A percentile compares a stretch with the other conserved stretches of the same genome.
Evolutionary conservation across 2,329 filamentous ascomycete genomes (phyloP).

Genomic region (Ophiostoma sp.): DNA sequence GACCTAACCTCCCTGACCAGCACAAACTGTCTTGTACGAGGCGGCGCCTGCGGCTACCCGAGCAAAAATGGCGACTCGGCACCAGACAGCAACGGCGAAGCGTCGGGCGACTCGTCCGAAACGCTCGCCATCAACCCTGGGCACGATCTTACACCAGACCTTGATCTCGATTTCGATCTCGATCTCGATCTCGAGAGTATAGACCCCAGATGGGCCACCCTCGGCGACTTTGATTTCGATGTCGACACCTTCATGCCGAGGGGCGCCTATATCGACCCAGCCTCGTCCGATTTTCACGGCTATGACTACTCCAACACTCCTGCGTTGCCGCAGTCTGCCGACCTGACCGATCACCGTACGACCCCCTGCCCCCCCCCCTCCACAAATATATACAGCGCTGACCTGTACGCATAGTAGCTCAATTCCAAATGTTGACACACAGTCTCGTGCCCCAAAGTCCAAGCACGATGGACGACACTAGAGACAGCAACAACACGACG

Average conservation of each 20-base stretch:
- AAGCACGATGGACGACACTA: neutral
- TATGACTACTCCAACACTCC: neutral
- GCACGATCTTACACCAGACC: neutral
- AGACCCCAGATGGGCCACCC: no score
- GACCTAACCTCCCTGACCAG: neutral
- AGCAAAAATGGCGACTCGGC: neutral
- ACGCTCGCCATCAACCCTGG: neutral
- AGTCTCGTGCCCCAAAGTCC: neutral
- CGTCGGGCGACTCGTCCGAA: conserved; percentile 1
- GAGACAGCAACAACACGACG: no score
- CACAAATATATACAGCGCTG: neutral
- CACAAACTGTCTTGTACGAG: conserved; percentile 19
- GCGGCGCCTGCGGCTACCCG: conserved; percentile 17
- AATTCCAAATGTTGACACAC: conserved; percentile 13
- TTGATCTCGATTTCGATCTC: no score
- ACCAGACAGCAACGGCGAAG: neutral
- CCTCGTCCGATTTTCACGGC: neutral
- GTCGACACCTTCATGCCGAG: neutral
- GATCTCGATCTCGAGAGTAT: no score
- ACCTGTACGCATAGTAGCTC: conserved; percentile 10
- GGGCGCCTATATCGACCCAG: neutral
- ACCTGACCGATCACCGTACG: neutral
- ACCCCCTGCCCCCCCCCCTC: no score
- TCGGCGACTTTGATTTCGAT: neutral
- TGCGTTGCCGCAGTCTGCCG: neutral